Base-by-base conservation (phyloP, 2,329 filamentous ascomycete species). In the Sporothrix globosa region DNA sequence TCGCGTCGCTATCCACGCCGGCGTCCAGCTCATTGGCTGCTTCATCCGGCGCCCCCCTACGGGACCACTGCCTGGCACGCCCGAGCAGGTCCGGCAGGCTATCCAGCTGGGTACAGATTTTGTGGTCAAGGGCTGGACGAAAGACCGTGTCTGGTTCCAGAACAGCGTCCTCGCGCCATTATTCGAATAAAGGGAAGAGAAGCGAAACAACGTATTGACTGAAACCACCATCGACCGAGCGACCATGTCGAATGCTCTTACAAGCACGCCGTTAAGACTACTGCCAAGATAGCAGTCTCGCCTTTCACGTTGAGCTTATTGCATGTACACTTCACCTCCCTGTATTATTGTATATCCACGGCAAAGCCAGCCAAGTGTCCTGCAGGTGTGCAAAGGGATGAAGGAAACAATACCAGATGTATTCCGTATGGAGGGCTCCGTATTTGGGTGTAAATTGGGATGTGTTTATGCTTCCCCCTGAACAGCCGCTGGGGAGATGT, bases 381-480 rank as follows among this genome's bases (percentile, higher is more conserved):
- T 24, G 58, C 58, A 46, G 34, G n/a, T 14, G n/a, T 44, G 48
- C 27, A 54, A 67, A 54, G 48, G n/a, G 50, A 27, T 24, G 34
- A 54, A 54, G 39, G 30, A 17, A 67, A 53, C 27, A 34, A 34
- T 21, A 19, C 24, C 63, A 17, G 63, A 50, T 34, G 63, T 2
- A 30, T 2, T 2, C 5, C 3, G 27, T 30, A 30, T 30, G 3
- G 0, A 30, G 27, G 27, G 2, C 41, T 13, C 3, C 13, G 5
- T 44, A 44, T 2, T 44, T 2, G 4, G 5, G 13, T 2, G 44
- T 34, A 67, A 54, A 67, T 67, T 67, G 63, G 58, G 58, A 61
- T 61, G 39, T 61, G 58, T 61, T 61, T n/a, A 46, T 61, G 58
- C 6, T 52, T 46, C 39, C 58, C 39, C 39, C 39, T 61, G 58